Conservation (phyloP, 805 yeast species). For the Osmozyma mogii region DNA sequence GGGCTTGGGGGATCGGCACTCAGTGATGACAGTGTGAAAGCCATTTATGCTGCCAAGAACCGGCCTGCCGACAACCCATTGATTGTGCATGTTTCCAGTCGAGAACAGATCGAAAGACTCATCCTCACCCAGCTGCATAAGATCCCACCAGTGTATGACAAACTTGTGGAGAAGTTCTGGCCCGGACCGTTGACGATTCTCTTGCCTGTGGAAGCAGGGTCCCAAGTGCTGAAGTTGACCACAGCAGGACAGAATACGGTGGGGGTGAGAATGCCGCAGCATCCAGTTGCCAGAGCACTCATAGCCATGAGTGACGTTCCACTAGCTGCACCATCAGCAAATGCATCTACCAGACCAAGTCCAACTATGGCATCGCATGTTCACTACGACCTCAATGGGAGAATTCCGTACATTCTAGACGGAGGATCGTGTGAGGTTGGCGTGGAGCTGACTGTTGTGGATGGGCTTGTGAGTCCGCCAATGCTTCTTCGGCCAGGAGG, state of each 20-base stretch:
- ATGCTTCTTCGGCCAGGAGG: conserved; percentile 93
- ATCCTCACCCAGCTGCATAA: conserved; percentile 40
- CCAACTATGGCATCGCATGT: conserved; percentile 90
- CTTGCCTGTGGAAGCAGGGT: conserved; percentile 46
- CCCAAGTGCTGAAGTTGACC: conserved; percentile 61
- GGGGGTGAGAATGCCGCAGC: conserved; percentile 84
- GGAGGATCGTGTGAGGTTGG: conserved; percentile 90
- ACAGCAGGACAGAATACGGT: conserved; percentile 86
- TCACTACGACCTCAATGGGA: conserved; percentile 65
- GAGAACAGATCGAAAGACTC: conserved; percentile 58
- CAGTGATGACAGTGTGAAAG: conserved; percentile 59
- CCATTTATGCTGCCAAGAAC: conserved; percentile 82
- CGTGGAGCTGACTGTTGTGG: conserved; percentile 89
- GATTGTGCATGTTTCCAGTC: conserved; percentile 80
- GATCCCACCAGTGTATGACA: conserved; percentile 63
- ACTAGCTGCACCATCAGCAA: conserved; percentile 96
- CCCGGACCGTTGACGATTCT: conserved; percentile 93
- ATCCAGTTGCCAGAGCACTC: conserved; percentile 85
- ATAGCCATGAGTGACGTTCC: conserved; percentile 82
- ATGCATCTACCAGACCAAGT: conserved; percentile 91
- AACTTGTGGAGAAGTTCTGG: conserved; percentile 70
- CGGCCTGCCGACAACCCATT: conserved; percentile 95
- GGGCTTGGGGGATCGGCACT: conserved; percentile 90
- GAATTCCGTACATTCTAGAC: conserved; percentile 77
- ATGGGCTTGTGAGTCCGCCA: conserved; percentile 82